Conservation (phyloP, 768 basidiomycete genomes). For the Termitomyces heimii region DNA sequence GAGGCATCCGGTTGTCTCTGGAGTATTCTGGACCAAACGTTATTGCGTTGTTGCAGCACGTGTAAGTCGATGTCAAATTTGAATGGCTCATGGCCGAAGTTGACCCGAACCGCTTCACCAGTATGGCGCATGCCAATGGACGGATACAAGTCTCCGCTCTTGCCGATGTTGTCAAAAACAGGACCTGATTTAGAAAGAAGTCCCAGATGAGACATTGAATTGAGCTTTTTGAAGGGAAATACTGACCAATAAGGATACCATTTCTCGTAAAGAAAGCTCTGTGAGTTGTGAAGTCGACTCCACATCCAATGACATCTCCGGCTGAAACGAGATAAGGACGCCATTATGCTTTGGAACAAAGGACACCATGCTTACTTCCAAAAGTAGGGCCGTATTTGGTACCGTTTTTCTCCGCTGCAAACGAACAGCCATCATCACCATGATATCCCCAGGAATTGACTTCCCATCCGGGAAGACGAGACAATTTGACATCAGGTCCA, state of each 20-base stretch:
- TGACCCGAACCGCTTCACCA: conserved; percentile 74
- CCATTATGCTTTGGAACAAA: background rate
- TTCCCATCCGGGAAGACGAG: conserved; percentile 84
- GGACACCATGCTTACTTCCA: conserved; percentile 54
- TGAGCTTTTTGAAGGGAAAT: background rate
- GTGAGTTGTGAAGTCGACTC: conserved; percentile 81
- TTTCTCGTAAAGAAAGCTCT: conserved; percentile 90
- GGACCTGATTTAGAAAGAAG: conserved; percentile 36
- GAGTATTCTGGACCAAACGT: conserved; percentile 64
- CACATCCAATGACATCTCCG: conserved; percentile 87
- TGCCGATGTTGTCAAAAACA: conserved; percentile 69
- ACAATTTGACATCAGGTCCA: conserved; percentile 54
- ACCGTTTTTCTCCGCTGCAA: conserved; percentile 69
- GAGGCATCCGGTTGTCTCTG: conserved; percentile 42
- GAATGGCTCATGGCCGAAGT: conserved; percentile 87
- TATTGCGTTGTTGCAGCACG: conserved; percentile 63
- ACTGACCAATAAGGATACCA: conserved; percentile 59
- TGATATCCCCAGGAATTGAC: conserved; percentile 87
- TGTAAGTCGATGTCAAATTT: conserved; percentile 87
- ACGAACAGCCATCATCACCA: conserved; percentile 81
- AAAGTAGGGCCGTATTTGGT: conserved; percentile 73
- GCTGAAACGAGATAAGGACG: conserved; percentile 35
- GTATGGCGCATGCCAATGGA: conserved; percentile 83
- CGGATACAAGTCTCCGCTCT: conserved; percentile 67
- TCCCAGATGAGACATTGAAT: background rate